Conservation (phyloP, 441 rosid genomes). For the Bruguiera hainesii region DNA sequence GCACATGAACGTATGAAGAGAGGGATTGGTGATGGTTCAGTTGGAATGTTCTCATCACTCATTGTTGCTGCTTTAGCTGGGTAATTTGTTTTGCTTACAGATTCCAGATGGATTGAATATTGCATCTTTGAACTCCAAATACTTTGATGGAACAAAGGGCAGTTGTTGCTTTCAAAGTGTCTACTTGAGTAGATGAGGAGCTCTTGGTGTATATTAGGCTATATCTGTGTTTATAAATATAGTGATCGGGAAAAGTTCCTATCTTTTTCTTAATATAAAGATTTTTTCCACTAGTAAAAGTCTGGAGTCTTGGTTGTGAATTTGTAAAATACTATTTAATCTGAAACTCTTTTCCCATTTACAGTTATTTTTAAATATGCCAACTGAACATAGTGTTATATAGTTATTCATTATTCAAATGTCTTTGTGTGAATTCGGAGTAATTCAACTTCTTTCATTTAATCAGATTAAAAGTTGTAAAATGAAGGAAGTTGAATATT, state of each 20-base stretch:
- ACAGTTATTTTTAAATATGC: neutral
- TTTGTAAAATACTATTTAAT: too few species aligned
- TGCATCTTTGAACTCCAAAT: neutral
- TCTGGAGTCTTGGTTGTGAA: too few species aligned
- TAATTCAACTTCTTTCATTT: too few species aligned
- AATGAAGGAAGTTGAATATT: neutral
- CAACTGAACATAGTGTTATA: neutral
- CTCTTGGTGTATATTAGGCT: too few species aligned
- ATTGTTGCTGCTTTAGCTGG: conserved; percentile 91
- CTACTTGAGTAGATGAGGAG: neutral
- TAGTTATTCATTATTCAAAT: neutral
- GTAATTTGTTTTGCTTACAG: conserved; percentile 32
- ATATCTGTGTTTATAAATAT: too few species aligned
- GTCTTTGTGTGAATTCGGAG: neutral
- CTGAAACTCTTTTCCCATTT: too few species aligned
- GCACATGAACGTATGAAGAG: conserved; percentile 53
- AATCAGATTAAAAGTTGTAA: neutral
- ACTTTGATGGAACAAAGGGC: neutral
- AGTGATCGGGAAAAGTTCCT: too few species aligned
- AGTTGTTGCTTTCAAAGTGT: neutral
- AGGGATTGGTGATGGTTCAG: conserved; percentile 92
- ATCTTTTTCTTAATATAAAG: too few species aligned
- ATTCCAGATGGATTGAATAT: conserved; percentile 3
- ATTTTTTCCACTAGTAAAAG: too few species aligned
- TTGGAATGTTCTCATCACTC: conserved; percentile 91